These are phyloP conservation scores for Arthrobotrys iridis DNA, from an alignment of 2,329 filamentous ascomycete genomes.

Conservation along the genomic window DNA sequence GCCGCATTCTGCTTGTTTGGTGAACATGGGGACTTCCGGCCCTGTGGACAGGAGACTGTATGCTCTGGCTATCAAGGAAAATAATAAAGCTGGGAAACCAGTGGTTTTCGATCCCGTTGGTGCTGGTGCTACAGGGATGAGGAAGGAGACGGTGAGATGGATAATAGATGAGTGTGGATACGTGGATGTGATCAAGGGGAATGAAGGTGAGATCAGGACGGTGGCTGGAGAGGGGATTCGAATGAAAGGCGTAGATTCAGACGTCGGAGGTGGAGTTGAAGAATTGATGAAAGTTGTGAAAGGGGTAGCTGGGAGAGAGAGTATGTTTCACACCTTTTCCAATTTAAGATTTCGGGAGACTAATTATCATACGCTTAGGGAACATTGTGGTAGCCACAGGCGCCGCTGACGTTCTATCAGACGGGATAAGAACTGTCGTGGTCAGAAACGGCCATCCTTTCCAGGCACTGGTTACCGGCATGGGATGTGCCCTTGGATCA, in stretches of 20 bases:
- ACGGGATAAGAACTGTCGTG: constrained; percentile 74
- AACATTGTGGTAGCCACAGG: constrained; percentile 86
- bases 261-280: constrained; percentile 66
- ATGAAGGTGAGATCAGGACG: constrained; percentile 84
- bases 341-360: background rate
- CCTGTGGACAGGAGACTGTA: constrained; percentile 76
- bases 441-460: constrained; percentile 80
- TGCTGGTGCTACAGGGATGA: constrained; percentile 80
- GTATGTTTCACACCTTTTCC: constrained; percentile 59
- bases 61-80: constrained; percentile 77
- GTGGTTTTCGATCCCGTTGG: constrained; percentile 91
- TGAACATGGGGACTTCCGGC: constrained; percentile 93
- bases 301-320: constrained; percentile 73
- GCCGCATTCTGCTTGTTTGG: constrained; percentile 73
- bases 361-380: constrained; percentile 56
- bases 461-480: constrained; percentile 76
- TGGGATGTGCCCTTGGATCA: constrained; percentile 85
- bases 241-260: constrained; percentile 84
- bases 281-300: constrained; percentile 73
- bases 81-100: constrained; percentile 79
- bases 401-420: constrained; percentile 77
- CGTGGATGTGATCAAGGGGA: constrained; percentile 91
- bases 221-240: constrained; percentile 71
- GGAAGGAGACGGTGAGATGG: constrained; percentile 75
- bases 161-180: constrained; percentile 76